Evolutionary conservation across 306 rosid genomes (phyloP).

Genomic region (Castanopsis chinensis): DNA sequence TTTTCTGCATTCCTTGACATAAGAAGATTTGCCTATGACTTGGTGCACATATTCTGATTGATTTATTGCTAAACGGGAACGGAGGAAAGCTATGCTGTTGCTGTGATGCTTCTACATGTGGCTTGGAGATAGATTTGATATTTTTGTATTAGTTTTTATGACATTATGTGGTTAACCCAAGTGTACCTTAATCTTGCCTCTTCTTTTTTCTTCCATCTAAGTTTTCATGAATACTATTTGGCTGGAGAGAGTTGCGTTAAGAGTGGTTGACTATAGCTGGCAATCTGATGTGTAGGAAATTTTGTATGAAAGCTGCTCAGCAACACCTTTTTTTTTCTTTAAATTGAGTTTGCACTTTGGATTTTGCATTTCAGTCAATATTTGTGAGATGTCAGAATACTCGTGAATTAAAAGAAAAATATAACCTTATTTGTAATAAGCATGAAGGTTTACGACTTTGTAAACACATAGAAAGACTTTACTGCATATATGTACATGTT

Average conservation of each 20-base stretch:
- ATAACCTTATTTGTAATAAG: too few relatives aligned
- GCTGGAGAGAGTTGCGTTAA: not conserved
- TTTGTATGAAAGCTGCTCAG: not conserved
- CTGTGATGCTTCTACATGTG: not conserved
- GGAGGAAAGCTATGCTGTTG: constrained; percentile 13
- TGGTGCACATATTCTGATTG: constrained; percentile 86
- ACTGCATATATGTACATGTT: too few relatives aligned
- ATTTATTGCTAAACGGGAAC: not conserved
- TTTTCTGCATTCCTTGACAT: constrained; percentile 45
- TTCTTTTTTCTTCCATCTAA: not conserved
- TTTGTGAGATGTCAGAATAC: too few relatives aligned
- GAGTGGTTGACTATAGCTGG: not conserved
- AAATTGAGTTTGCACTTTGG: too few relatives aligned
- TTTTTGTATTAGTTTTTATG: not conserved
- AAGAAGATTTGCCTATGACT: constrained; percentile 84
- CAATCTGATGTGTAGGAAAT: not conserved
- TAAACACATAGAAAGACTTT: too few relatives aligned
- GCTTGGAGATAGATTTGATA: not conserved
- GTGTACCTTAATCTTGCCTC: not conserved
- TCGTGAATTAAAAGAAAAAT: too few relatives aligned
- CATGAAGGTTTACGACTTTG: too few relatives aligned
- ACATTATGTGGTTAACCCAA: not conserved
- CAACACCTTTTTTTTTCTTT: too few relatives aligned
- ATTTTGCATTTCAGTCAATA: too few relatives aligned
- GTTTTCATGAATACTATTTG: not conserved